A percentile compares a stretch with the other conserved stretches of the same genome.
These are phyloP conservation scores for Kodamaea restingae DNA, from an alignment of 805 yeast genomes.

Conservation along the genomic window DNA sequence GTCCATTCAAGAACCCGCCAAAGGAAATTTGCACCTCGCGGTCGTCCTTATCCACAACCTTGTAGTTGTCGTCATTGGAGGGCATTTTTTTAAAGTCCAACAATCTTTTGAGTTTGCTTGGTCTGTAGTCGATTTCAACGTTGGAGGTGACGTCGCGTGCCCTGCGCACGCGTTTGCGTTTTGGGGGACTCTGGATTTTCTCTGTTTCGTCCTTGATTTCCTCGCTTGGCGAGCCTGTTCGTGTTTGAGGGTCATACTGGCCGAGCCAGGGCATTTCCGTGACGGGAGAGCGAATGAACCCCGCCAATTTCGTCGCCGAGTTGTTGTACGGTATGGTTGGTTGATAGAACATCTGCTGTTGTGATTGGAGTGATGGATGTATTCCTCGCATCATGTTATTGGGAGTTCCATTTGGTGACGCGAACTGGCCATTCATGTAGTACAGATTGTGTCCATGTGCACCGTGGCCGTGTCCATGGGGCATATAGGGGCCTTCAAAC, in stretches of 20 bases:
- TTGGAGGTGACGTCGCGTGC: conserved; percentile 6
- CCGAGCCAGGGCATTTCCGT: not conserved
- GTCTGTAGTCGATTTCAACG: conserved; percentile 21
- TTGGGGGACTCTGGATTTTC: conserved; percentile 2
- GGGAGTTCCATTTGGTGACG: not conserved
- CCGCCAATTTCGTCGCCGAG: not conserved
- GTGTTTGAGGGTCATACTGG: conserved; percentile 4
- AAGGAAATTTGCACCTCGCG: conserved; percentile 23
- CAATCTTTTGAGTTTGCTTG: conserved; percentile 22
- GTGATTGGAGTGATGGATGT: conserved; percentile 3
- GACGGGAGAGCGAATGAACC: not conserved
- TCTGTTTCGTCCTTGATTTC: not conserved
- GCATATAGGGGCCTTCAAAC: conserved; percentile 7
- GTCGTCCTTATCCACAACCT: conserved; percentile 28
- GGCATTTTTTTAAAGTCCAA: conserved; percentile 25
- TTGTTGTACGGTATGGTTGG: not conserved
- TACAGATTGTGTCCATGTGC: conserved; percentile 3
- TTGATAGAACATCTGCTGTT: conserved; percentile 5
- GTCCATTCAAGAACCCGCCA: conserved; percentile 40
- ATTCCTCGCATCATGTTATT: not conserved
- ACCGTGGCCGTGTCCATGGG: conserved; percentile 8
- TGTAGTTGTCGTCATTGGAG: conserved; percentile 16
- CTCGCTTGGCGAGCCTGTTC: conserved; percentile 2
- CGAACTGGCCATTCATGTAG: conserved; percentile 1
- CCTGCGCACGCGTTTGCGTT: conserved; percentile 12